Conservation (phyloP, 1,284 basidiomycete genomes). For the Pseudozyma thailandica region DNA sequence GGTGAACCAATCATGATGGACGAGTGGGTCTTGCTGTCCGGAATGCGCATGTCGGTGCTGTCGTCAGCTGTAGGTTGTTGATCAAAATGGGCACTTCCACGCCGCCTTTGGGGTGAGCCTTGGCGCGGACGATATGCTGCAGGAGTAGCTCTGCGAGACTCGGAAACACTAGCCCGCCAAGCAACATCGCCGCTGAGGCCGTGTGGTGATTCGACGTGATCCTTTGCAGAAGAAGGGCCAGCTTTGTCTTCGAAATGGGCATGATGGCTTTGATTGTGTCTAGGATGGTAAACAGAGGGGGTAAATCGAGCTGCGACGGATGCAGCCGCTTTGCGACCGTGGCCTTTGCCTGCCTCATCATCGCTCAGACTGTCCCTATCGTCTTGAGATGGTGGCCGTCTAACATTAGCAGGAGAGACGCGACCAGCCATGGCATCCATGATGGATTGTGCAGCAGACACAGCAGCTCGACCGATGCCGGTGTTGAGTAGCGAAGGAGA, state of each 20-base stretch:
- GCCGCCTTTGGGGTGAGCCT: constrained; percentile 22
- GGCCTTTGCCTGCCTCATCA: constrained; percentile 59
- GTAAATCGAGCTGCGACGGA: constrained; percentile 40
- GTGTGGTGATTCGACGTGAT: constrained; percentile 19
- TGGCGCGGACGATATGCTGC: constrained; percentile 52
- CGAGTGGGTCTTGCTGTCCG: constrained; percentile 32
- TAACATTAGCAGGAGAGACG: constrained; percentile 33
- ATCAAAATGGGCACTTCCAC: constrained; percentile 30
- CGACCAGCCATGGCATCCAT: constrained; percentile 56
- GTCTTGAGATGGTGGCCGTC: constrained; percentile 17
- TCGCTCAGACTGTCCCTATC: constrained; percentile 43
- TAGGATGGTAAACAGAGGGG: constrained; percentile 35
- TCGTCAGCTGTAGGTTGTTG: constrained; percentile 27
- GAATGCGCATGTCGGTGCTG: constrained; percentile 39
- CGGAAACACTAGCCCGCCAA: constrained; percentile 36
- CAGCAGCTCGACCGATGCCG: constrained; percentile 49
- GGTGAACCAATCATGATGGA: constrained; percentile 55
- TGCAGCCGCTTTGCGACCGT: constrained; percentile 40
- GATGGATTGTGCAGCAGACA: constrained; percentile 55
- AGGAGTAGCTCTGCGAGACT: constrained; percentile 45
- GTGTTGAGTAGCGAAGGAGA: constrained; percentile 41
- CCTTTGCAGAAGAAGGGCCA: constrained; percentile 2
- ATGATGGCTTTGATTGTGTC: constrained; percentile 14
- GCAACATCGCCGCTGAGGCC: constrained; percentile 22
- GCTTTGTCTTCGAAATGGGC: constrained; percentile 19